A percentile compares a stretch with the other conserved stretches of the same genome.
Evolutionary conservation across 140 eudicot genomes (phyloP).

Genomic region (Stevia rebaudiana): DNA sequence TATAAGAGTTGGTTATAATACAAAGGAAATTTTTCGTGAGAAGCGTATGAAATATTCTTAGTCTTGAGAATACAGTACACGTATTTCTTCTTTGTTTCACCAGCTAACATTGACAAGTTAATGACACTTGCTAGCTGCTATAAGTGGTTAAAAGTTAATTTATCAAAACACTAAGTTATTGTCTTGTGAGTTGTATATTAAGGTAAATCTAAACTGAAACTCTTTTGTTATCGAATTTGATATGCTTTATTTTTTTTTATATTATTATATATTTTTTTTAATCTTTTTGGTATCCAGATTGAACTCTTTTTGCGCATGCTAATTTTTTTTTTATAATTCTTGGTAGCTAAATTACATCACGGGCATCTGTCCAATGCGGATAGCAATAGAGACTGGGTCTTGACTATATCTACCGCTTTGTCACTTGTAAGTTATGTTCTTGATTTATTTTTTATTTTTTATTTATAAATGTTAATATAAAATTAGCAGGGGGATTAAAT

Average conservation of each 20-base stretch:
- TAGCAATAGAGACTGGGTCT: slow-evolving; percentile 98
- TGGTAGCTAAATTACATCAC: slow-evolving; percentile 75
- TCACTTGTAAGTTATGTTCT: slow-evolving; percentile 60
- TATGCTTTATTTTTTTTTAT: too few relatives aligned
- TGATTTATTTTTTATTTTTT: not conserved
- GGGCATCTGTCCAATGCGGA: slow-evolving; percentile 89
- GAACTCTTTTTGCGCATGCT: slow-evolving; percentile 10
- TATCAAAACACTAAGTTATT: not conserved
- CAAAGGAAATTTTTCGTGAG: too few relatives aligned
- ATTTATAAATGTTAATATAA: not conserved
- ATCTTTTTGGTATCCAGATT: slow-evolving; percentile 10
- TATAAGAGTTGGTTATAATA: too few relatives aligned
- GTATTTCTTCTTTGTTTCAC: too few relatives aligned
- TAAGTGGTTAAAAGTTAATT: not conserved
- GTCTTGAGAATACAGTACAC: too few relatives aligned
- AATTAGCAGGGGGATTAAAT: not conserved
- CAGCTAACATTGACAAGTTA: not conserved
- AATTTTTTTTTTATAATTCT: slow-evolving; percentile 18
- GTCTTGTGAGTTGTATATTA: not conserved
- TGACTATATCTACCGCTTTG: slow-evolving; percentile 85
- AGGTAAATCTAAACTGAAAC: not conserved
- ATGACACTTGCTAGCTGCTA: not conserved
- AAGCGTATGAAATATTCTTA: too few relatives aligned
- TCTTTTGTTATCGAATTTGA: not conserved
- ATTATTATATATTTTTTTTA: not conserved